Evolutionary conservation across 2,329 filamentous ascomycete genomes (phyloP), one percentile per base, ranked within the genome.

Genomic region (Neofusicoccum kwambonambiense): DNA sequence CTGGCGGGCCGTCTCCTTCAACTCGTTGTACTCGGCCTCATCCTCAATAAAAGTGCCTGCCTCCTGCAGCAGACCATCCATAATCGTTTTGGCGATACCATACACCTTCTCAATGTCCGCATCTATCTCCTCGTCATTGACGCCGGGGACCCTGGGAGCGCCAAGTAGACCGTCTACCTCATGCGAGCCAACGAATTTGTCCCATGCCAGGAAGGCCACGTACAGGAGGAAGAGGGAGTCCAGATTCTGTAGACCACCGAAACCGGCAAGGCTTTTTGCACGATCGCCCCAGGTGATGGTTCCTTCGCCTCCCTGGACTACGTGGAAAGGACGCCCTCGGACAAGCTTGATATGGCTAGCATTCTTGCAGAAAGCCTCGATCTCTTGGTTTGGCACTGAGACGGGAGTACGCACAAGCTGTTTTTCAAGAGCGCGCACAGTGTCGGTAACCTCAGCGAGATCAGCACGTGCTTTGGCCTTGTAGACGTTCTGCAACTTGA

Each of bases 331-430:
- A 34, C 82, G 79, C 17, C 87, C 87, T 34, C 90, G 90, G 65
- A 98, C 89, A 54, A 98, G 86, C 78, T 95, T 96, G 74, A 97
- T 90, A 75, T 96, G 95, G 52, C 91, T 90, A 57, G 93, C 94
- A 70, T 96, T 96, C 79, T 96, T 97, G 85, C 94, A 98, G 77
- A 97, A 98, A 41, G 90, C 83, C 73, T 97, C 93, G 51, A 98
- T 89, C 71, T 97, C 92, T 62, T 86, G 86, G 50, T 87, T 82
- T 52, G 90, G 83, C 64, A 96, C 84, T 2, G 73, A 68, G 2
- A 72, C 72, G n/a, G 22, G 22, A 2, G 72, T 68, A 79, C 81
- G 72, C 77, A 86, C 76, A 74, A 84, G 75, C 12, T 78, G 73
- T 4, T 79, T 72, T 72, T 89, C 86, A 9, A 84, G 73, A 39